These are phyloP conservation scores for Globisporangium echinulatum DNA, from an alignment of 352 stramenopile genomes.

Conservation along the genomic window DNA sequence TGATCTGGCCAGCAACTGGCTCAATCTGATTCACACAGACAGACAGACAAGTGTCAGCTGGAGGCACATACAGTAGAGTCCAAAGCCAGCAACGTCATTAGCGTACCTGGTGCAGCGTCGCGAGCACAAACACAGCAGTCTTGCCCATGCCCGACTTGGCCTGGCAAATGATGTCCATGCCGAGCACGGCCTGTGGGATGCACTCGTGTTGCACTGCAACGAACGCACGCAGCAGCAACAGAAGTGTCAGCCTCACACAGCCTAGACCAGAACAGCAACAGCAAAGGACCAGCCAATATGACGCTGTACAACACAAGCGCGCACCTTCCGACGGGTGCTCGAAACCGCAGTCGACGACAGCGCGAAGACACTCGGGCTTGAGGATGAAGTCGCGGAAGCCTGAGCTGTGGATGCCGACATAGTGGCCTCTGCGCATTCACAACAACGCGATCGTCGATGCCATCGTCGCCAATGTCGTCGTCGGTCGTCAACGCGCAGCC, in stretches of 20 bases:
- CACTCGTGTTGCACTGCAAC: conserved; percentile 96
- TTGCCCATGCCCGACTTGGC: conserved; percentile 99
- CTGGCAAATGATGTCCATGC: conserved; percentile 99
- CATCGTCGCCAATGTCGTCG: conserved; percentile 7
- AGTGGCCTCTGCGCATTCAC: conserved; percentile 90
- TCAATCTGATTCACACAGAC: conserved; percentile 52
- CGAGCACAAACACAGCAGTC: conserved; percentile 99
- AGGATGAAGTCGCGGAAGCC: conserved; percentile 99
- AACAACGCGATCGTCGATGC: conserved; percentile 7
- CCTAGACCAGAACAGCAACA: too few relatives aligned
- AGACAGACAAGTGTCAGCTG: conserved; percentile 2
- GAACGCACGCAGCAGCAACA: conserved; percentile 3
- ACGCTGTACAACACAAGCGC: conserved; percentile 6
- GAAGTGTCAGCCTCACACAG: background rate
- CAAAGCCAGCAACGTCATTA: background rate
- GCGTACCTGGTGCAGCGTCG: conserved; percentile 97
- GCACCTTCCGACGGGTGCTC: conserved; percentile 99
- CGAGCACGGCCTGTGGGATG: conserved; percentile 99
- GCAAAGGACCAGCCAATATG: too few relatives aligned
- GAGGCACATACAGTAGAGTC: background rate
- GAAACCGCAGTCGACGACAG: conserved; percentile 99
- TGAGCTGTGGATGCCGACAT: conserved; percentile 98
- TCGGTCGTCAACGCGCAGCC: conserved; percentile 7
- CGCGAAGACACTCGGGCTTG: conserved; percentile 97
- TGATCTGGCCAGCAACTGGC: conserved; percentile 90